Percentiles rank a stretch among this genome's conserved stretches.
Evolutionary conservation across 1,284 basidiomycete species (phyloP).

Genomic region (Rhodotorula sp.): DNA sequence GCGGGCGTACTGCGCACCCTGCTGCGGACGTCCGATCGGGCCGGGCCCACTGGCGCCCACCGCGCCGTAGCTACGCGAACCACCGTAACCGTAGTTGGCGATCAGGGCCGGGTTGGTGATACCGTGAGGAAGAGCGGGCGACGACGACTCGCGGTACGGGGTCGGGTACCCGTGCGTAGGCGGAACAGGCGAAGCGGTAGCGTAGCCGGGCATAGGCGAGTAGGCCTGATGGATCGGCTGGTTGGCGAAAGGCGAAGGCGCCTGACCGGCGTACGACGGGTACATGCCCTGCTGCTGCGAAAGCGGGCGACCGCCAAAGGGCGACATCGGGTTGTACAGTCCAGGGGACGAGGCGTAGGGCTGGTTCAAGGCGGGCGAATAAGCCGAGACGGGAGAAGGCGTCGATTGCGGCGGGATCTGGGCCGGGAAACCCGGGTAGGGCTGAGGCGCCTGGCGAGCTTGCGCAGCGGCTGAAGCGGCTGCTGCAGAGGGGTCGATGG

Average conservation of each 20-base stretch:
- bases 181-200: constrained; percentile 14
- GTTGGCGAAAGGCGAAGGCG: constrained; percentile 14
- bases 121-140: constrained; percentile 11
- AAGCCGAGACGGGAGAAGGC: constrained; percentile 26
- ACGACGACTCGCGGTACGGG: constrained; percentile 15
- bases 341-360: constrained; percentile 8
- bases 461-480: not conserved
- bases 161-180: constrained; percentile 13
- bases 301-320: not conserved
- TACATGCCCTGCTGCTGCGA: constrained; percentile 6
- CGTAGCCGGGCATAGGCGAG: constrained; percentile 8
- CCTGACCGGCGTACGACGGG: constrained; percentile 17
- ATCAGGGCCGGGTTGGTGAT: constrained; percentile 39
- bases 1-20: not conserved
- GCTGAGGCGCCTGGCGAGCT: not conserved
- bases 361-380: constrained; percentile 20
- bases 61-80: constrained; percentile 20
- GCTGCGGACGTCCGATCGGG: constrained; percentile 4
- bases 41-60: constrained; percentile 28
- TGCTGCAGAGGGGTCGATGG: constrained; percentile 12
- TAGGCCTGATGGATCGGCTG: constrained; percentile 10
- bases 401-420: constrained; percentile 19
- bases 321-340: not conserved
- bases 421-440: constrained; percentile 2
- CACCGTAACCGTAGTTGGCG: constrained; percentile 16